Conservation (phyloP, 1,139 yeast species). For the Saccharomyces hybrid region DNA sequence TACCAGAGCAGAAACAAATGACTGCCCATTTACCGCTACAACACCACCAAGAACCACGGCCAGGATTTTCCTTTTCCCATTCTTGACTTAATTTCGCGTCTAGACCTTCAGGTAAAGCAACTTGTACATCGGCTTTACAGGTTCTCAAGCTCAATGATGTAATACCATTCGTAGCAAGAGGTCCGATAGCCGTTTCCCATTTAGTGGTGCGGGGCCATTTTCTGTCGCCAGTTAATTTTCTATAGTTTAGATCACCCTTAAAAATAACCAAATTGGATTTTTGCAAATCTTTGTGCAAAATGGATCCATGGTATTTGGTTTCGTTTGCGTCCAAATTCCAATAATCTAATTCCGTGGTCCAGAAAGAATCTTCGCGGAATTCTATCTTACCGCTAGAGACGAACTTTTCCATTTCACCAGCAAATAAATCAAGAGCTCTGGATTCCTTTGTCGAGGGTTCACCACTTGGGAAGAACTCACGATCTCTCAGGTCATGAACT, state of each 20-base stretch:
- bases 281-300: constrained; percentile 45
- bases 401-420: constrained; percentile 44
- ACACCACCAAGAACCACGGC: constrained; percentile 70
- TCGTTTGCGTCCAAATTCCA: constrained; percentile 54
- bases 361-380: constrained; percentile 62
- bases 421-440: constrained; percentile 38
- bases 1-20: constrained; percentile 44
- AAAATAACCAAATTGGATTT: constrained; percentile 68
- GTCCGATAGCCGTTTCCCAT: constrained; percentile 62
- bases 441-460: constrained; percentile 39
- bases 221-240: constrained; percentile 88
- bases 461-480: constrained; percentile 42
- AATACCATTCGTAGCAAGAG: constrained; percentile 52
- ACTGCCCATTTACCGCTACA: constrained; percentile 93
- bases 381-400: constrained; percentile 45
- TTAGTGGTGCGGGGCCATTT: constrained; percentile 80
- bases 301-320: constrained; percentile 51
- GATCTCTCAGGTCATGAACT: constrained; percentile 50
- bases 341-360: constrained; percentile 76
- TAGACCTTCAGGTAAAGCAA: constrained; percentile 67
- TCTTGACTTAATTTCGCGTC: constrained; percentile 57
- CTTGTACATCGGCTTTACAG: constrained; percentile 94
- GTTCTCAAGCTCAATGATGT: constrained; percentile 75
- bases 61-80: constrained; percentile 54
- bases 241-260: constrained; percentile 93